Conservation (phyloP, 331 rosid genomes). For the Phaseolus coccineus region DNA sequence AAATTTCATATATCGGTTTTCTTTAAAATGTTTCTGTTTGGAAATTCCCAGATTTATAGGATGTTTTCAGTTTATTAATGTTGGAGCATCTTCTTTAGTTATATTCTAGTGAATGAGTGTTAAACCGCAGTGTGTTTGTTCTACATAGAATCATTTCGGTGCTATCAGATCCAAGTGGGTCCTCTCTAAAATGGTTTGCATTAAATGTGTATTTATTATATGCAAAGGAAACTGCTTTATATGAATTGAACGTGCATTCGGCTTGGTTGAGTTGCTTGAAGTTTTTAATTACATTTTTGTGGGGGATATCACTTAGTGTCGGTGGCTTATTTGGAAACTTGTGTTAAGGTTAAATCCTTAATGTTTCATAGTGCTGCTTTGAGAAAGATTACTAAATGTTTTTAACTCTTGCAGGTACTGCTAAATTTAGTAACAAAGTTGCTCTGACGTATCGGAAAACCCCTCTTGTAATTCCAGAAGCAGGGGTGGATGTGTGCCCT, state of each 20-base stretch:
- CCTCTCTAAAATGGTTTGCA: not conserved
- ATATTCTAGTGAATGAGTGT: not conserved
- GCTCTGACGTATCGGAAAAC: slow-evolving; percentile 64
- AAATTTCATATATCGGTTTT: not conserved
- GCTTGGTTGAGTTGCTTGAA: slow-evolving; percentile 12
- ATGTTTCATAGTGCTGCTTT: slow-evolving; percentile 33
- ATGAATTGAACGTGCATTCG: not conserved
- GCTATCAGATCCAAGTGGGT: slow-evolving; percentile 30
- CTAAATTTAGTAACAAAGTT: slow-evolving; percentile 64
- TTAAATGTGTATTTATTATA: not conserved
- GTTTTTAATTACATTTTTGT: not conserved
- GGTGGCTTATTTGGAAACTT: slow-evolving; percentile 5
- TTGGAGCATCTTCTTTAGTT: slow-evolving; percentile 6
- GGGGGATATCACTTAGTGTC: not conserved
- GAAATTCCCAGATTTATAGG: slow-evolving; percentile 25
- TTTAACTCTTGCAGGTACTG: slow-evolving; percentile 56
- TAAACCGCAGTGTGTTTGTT: not conserved
- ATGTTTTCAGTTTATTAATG: not conserved
- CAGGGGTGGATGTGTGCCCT: slow-evolving; percentile 87
- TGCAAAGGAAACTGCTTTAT: not conserved
- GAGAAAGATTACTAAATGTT: slow-evolving; percentile 25
- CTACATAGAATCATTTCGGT: not conserved
- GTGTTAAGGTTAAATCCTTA: not conserved
- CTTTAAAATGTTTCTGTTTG: not conserved
- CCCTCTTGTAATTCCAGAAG: slow-evolving; percentile 67